Conservation (phyloP, 2,329 filamentous ascomycete genomes). For the Dactylellina sp. region DNA sequence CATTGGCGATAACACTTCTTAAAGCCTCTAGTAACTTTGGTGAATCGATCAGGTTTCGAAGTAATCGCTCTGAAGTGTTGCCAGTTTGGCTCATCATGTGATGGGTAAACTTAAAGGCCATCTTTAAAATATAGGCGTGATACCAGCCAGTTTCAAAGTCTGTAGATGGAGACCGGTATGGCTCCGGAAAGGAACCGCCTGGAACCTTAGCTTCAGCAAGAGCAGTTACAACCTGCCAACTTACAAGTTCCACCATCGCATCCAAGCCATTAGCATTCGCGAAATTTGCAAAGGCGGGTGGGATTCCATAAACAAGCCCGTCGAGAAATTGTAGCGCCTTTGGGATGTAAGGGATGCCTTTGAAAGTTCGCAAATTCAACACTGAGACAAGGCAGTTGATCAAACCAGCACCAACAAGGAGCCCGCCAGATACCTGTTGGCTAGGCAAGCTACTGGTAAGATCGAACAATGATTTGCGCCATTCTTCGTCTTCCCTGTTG, state of each 20-base stretch:
- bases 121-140: slow-evolving; percentile 71
- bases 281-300: slow-evolving; percentile 84
- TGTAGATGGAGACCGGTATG: slow-evolving; percentile 82
- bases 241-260: slow-evolving; percentile 86
- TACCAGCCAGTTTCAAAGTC: slow-evolving; percentile 81
- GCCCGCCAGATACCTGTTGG: slow-evolving; percentile 78
- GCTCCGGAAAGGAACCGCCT: slow-evolving; percentile 77
- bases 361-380: slow-evolving; percentile 81
- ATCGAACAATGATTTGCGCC: slow-evolving; percentile 90
- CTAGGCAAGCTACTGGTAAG: slow-evolving; percentile 83
- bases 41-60: slow-evolving; percentile 94
- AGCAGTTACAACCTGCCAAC: slow-evolving; percentile 77
- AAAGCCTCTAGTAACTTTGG: slow-evolving; percentile 83
- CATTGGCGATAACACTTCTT: slow-evolving; percentile 82
- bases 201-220: slow-evolving; percentile 75
- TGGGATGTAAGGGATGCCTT: slow-evolving; percentile 85
- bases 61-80: slow-evolving; percentile 86
- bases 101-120: slow-evolving; percentile 94
- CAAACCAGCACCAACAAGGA: slow-evolving; percentile 87
- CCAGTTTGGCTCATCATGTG: slow-evolving; percentile 88
- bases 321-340: slow-evolving; percentile 89
- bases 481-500: slow-evolving; percentile 80
- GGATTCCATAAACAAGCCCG: slow-evolving; percentile 84
- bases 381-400: slow-evolving; percentile 92
- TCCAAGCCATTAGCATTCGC: slow-evolving; percentile 86